Conservation (phyloP, 2,329 filamentous ascomycete species). For the Paracoccidioides brasiliensis region DNA sequence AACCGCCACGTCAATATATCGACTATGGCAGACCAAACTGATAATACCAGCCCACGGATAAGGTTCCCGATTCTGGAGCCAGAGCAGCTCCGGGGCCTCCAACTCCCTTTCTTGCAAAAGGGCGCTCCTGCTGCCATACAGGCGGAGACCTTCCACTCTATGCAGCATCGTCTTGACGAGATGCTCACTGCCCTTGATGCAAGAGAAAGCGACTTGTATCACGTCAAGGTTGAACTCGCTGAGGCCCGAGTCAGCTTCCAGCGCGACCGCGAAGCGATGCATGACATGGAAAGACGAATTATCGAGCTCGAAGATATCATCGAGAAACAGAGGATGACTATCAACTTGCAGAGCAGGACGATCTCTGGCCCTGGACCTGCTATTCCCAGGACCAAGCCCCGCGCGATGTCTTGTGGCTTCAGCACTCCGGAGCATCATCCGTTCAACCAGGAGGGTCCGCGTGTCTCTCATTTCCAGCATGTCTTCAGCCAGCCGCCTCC, state of each 20-base stretch:
- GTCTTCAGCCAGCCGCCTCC: conserved; percentile 1
- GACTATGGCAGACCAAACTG: background rate
- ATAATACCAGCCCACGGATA: background rate
- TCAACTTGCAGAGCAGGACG: conserved; percentile 18
- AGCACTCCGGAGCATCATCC: background rate
- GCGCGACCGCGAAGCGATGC: conserved; percentile 6
- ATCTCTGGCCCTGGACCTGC: conserved; percentile 12
- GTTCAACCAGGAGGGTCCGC: background rate
- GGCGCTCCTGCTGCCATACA: background rate
- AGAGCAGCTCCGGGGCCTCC: background rate
- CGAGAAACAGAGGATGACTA: conserved; percentile 14
- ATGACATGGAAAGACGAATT: conserved; percentile 8
- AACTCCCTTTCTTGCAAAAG: background rate
- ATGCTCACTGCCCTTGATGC: background rate
- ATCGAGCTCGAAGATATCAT: conserved; percentile 12
- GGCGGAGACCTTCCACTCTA: background rate
- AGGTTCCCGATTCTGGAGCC: background rate
- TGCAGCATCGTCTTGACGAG: background rate
- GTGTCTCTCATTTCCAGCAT: background rate
- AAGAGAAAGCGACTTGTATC: conserved; percentile 2
- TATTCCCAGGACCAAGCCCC: conserved; percentile 5
- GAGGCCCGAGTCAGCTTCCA: conserved; percentile 3
- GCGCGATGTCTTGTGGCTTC: background rate
- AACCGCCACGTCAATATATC: too few species aligned
- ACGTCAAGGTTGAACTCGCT: conserved; percentile 8